phyloP scores from a whole-genome alignment of 2,329 filamentous ascomycete species.

The Fusarium algeriense region DNA sequence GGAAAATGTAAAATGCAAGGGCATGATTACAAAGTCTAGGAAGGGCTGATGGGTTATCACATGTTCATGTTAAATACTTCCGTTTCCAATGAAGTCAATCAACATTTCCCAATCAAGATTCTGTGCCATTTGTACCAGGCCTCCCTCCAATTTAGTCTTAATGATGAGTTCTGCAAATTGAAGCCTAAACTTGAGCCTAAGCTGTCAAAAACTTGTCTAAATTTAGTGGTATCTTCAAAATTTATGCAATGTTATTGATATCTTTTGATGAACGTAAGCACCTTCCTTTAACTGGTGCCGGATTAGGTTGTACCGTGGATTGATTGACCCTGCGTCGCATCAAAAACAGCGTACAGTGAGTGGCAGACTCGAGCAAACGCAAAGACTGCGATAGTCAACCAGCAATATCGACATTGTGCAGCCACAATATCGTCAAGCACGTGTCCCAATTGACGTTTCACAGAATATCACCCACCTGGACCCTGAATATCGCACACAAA shows the following conservation, averaged over 20 bases:
- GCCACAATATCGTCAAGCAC: background rate
- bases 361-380: background rate
- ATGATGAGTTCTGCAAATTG: background rate
- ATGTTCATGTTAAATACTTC: conserved; percentile 7
- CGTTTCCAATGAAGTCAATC: background rate
- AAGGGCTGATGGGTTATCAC: conserved; percentile 3
- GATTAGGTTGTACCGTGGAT: too few species aligned
- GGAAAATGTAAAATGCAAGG: background rate
- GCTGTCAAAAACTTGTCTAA: background rate
- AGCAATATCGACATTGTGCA: too few species aligned
- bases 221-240: too few species aligned
- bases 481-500: conserved; percentile 3
- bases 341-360: background rate
- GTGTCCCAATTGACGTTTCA: too few species aligned
- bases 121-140: too few species aligned
- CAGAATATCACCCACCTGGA: background rate
- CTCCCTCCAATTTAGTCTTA: too few species aligned
- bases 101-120: too few species aligned
- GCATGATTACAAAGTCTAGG: background rate
- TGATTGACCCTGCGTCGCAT: background rate
- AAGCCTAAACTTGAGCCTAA: background rate
- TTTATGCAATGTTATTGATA: too few species aligned
- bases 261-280: too few species aligned
- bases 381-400: background rate
- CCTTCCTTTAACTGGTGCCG: background rate